A percentile compares a stretch with the other conserved stretches of the same genome.
These are phyloP conservation scores for Verticillium albo-atrum DNA, from an alignment of 2,329 filamentous ascomycete species.

Conservation along the genomic window DNA sequence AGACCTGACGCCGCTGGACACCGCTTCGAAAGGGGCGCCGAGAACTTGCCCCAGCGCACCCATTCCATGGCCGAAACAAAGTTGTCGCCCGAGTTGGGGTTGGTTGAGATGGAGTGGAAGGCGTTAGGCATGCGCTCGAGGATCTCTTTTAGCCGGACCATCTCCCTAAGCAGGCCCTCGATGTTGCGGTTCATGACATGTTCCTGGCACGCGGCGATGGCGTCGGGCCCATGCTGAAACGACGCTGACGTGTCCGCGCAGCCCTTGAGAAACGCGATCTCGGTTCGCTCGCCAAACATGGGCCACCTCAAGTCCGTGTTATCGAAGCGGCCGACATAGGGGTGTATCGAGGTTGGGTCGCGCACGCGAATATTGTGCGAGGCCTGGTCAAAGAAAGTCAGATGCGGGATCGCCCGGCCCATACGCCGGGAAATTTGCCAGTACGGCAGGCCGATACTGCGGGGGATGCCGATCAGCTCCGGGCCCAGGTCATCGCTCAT, in stretches of 20 bases:
- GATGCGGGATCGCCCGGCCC: slow-evolving; percentile 46
- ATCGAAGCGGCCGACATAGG: slow-evolving; percentile 47
- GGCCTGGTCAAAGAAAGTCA: slow-evolving; percentile 49
- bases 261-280: slow-evolving; percentile 47
- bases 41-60: slow-evolving; percentile 48
- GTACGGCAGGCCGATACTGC: slow-evolving; percentile 43
- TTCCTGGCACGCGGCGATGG: slow-evolving; percentile 49
- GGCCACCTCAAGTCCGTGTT: slow-evolving; percentile 51
- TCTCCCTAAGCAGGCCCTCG: slow-evolving; percentile 44
- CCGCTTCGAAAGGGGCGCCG: slow-evolving; percentile 42
- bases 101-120: slow-evolving; percentile 49
- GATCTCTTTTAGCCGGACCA: slow-evolving; percentile 48
- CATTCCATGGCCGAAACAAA: slow-evolving; percentile 43
- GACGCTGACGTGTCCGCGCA: slow-evolving; percentile 43
- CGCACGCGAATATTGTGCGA: slow-evolving; percentile 48
- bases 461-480: slow-evolving; percentile 44
- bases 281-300: slow-evolving; percentile 46
- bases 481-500: slow-evolving; percentile 48
- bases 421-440: slow-evolving; percentile 45
- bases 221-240: slow-evolving; percentile 45
- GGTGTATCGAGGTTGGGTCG: slow-evolving; percentile 41
- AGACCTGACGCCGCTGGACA: slow-evolving; percentile 47
- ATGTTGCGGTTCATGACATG: slow-evolving; percentile 47
- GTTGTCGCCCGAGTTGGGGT: slow-evolving; percentile 46
- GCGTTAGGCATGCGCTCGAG: slow-evolving; percentile 49